Evolutionary conservation across 371 early-diverging fungal species (phyloP).

Genomic region (Rhizopus delemar): DNA sequence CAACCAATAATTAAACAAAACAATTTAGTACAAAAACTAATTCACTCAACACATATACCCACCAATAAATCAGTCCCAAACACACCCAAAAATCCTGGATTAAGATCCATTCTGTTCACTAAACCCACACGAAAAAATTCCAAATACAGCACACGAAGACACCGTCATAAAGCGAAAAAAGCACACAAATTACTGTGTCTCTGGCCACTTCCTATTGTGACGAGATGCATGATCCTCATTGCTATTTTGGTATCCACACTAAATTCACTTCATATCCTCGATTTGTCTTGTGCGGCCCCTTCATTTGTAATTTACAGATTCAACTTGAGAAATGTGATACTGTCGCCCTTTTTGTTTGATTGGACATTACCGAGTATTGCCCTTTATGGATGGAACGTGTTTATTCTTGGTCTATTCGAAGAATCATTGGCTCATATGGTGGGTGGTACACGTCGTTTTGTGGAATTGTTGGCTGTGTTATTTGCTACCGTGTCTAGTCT

Average conservation of each 20-base stretch:
- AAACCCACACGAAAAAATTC: constrained; percentile 27
- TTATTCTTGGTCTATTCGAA: constrained; percentile 54
- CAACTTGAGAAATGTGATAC: constrained; percentile 37
- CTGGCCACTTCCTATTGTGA: constrained; percentile 55
- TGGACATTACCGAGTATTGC: constrained; percentile 35
- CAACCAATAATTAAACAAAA: constrained; percentile 11
- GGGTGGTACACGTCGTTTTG: constrained; percentile 49
- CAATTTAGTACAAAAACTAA: not conserved
- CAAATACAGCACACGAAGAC: constrained; percentile 29
- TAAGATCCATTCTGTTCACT: constrained; percentile 1
- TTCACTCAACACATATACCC: constrained; percentile 3
- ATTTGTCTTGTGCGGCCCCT: constrained; percentile 47
- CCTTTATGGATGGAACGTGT: constrained; percentile 47
- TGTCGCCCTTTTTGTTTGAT: constrained; percentile 51
- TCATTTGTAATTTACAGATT: constrained; percentile 47
- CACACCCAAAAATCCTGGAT: not conserved
- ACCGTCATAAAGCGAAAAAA: constrained; percentile 29
- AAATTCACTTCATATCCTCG: constrained; percentile 27
- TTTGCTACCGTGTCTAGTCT: constrained; percentile 31
- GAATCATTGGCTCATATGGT: constrained; percentile 49
- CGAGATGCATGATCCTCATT: constrained; percentile 47
- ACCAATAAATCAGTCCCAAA: not conserved
- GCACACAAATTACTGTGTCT: constrained; percentile 48
- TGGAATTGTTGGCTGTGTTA: constrained; percentile 33
- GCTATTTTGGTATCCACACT: constrained; percentile 40